Conservation (phyloP, 257 asterid genomes). For the Oldenlandia corymbosa region DNA sequence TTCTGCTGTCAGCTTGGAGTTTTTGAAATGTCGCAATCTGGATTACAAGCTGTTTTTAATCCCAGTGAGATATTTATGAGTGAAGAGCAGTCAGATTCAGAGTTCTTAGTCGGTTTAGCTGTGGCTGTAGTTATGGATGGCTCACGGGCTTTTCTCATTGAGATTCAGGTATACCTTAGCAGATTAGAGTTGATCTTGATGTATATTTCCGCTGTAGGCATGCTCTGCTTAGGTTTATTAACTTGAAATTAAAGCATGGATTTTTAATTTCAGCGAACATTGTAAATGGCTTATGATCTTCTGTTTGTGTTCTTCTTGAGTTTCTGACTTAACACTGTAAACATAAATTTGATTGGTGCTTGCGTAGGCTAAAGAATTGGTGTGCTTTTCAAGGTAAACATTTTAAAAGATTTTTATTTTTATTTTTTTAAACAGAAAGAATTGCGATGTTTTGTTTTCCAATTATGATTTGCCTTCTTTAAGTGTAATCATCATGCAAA, state of each 20-base stretch:
- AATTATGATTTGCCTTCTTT: too few relatives aligned
- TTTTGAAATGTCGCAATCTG: slow-evolving; percentile 69
- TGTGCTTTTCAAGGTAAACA: background rate
- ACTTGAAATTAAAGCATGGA: background rate
- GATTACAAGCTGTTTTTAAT: slow-evolving; percentile 69
- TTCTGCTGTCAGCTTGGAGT: slow-evolving; percentile 77
- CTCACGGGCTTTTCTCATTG: slow-evolving; percentile 81
- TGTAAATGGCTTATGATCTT: too few relatives aligned
- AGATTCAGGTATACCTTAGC: slow-evolving; percentile 70
- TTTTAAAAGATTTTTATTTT: background rate
- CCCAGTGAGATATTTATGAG: slow-evolving; percentile 84
- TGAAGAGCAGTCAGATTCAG: slow-evolving; percentile 75
- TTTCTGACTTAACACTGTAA: background rate
- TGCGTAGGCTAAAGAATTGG: background rate
- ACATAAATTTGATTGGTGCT: background rate
- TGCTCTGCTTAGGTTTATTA: background rate
- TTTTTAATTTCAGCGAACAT: background rate
- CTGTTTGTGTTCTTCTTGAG: background rate
- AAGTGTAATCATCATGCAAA: too few relatives aligned
- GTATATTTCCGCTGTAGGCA: background rate
- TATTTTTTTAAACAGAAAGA: slow-evolving; percentile 3
- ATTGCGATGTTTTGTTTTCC: background rate
- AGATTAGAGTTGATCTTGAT: background rate
- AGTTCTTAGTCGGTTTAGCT: slow-evolving; percentile 82
- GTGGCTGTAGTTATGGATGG: slow-evolving; percentile 86